phyloP scores from a whole-genome alignment of 2,329 filamentous ascomycete species.

The Exophiala calicioides region DNA sequence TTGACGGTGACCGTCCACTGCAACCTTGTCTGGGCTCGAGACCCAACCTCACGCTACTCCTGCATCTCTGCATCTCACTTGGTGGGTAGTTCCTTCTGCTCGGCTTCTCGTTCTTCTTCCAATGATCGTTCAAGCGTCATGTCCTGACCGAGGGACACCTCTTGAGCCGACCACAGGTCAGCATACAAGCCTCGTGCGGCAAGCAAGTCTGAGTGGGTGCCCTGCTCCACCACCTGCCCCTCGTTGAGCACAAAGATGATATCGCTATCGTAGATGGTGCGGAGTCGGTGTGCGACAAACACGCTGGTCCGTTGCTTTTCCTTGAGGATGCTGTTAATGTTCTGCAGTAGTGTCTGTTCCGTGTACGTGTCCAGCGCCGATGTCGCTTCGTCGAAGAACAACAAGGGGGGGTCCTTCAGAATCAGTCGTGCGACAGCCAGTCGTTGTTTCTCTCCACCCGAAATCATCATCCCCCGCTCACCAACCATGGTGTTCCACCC shows the following conservation, averaged over 20 bases:
- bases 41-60: slow-evolving; percentile 1
- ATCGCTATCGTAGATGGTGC: slow-evolving; percentile 92
- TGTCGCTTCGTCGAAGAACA: slow-evolving; percentile 88
- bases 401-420: slow-evolving; percentile 78
- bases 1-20: too few species aligned
- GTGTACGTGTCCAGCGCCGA: slow-evolving; percentile 84
- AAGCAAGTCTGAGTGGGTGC: slow-evolving; percentile 82
- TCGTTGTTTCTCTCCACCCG: slow-evolving; percentile 86
- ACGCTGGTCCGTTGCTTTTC: slow-evolving; percentile 89
- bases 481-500: slow-evolving; percentile 86
- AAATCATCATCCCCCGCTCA: slow-evolving; percentile 80
- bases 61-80: slow-evolving; percentile 2
- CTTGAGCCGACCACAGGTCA: slow-evolving; percentile 77
- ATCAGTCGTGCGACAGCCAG: slow-evolving; percentile 84
- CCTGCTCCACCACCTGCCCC: slow-evolving; percentile 82
- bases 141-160: slow-evolving; percentile 53
- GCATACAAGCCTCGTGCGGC: slow-evolving; percentile 75
- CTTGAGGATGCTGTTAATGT: slow-evolving; percentile 88
- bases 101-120: slow-evolving; percentile 34
- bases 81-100: slow-evolving; percentile 15
- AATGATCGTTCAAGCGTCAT: slow-evolving; percentile 44
- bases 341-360: slow-evolving; percentile 82
- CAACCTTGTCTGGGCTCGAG: neutral
- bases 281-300: slow-evolving; percentile 87
- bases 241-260: slow-evolving; percentile 87